phyloP scores from a whole-genome alignment of 345 rosid species.

The Eucalyptus guilfoylei region DNA sequence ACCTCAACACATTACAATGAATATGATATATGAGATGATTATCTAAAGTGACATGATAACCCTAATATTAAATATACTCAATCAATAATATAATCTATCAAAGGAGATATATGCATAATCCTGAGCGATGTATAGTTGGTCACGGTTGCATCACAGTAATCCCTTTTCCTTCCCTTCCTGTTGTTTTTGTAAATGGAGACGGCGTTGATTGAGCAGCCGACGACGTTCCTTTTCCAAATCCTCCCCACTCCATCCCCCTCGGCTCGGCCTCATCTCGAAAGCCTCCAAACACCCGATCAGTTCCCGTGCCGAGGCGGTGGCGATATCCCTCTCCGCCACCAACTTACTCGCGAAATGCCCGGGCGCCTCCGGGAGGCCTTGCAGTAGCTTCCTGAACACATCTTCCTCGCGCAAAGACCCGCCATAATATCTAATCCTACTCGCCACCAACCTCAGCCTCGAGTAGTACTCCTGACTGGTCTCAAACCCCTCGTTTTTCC shows the following conservation, averaged over 20 bases:
- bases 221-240: background rate
- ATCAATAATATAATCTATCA: background rate
- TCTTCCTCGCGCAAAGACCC: background rate
- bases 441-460: background rate
- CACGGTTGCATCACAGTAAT: too few relatives aligned
- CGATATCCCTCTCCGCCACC: background rate
- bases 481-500: background rate
- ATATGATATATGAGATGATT: background rate
- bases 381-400: background rate
- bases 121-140: too few relatives aligned
- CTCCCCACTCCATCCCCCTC: background rate
- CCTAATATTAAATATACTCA: background rate
- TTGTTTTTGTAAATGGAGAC: too few relatives aligned
- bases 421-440: background rate
- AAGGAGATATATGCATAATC: background rate
- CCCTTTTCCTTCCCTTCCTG: background rate
- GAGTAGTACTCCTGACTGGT: background rate
- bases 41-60: background rate
- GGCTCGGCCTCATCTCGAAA: background rate
- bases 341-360: background rate
- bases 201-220: too few relatives aligned
- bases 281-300: background rate
- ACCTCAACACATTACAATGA: too few relatives aligned
- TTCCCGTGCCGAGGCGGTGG: background rate
- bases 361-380: background rate